Evolutionary conservation across 805 yeast species (phyloP).

Genomic region (Crinitomyces ghanaensis): DNA sequence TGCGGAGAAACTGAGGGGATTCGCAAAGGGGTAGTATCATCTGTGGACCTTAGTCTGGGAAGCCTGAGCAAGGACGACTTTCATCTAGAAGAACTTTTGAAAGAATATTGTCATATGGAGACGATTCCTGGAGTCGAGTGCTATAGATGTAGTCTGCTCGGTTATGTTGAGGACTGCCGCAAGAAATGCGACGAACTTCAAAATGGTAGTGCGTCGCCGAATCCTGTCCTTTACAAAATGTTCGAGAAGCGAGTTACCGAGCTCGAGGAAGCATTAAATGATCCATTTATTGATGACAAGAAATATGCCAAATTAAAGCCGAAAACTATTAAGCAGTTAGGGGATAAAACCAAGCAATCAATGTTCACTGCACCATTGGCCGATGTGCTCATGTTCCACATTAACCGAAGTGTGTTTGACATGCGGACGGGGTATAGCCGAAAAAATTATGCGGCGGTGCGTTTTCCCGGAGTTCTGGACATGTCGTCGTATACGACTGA

Average conservation of each 20-base stretch:
- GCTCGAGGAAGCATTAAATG: conserved; percentile 42
- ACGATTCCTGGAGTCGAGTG: conserved; percentile 90
- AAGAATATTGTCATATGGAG: conserved; percentile 45
- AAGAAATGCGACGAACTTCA: conserved; percentile 10
- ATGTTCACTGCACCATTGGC: conserved; percentile 70
- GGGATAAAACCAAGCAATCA: conserved; percentile 76
- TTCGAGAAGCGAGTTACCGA: conserved; percentile 37
- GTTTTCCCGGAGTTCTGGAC: conserved; percentile 60
- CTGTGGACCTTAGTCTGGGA: conserved; percentile 26
- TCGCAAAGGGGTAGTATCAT: conserved; percentile 58
- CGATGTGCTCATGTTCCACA: conserved; percentile 57
- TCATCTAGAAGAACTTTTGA: conserved; percentile 18
- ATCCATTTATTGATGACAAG: conserved; percentile 69
- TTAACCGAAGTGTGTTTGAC: conserved; percentile 89
- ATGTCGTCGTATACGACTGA: conserved; percentile 60
- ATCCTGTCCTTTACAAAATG: conserved; percentile 15
- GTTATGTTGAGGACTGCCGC: conserved; percentile 22
- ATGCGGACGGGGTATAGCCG: conserved; percentile 71
- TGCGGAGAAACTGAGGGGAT: conserved; percentile 96
- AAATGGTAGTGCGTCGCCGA: conserved; percentile 3
- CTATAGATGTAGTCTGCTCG: conserved; percentile 70
- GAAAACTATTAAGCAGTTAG: conserved; percentile 59
- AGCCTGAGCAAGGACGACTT: conserved; percentile 6
- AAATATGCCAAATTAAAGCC: conserved; percentile 64
- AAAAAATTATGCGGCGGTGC: conserved; percentile 74